Conservation (phyloP, 1,284 basidiomycete genomes). For the Polyporus tsugae region DNA sequence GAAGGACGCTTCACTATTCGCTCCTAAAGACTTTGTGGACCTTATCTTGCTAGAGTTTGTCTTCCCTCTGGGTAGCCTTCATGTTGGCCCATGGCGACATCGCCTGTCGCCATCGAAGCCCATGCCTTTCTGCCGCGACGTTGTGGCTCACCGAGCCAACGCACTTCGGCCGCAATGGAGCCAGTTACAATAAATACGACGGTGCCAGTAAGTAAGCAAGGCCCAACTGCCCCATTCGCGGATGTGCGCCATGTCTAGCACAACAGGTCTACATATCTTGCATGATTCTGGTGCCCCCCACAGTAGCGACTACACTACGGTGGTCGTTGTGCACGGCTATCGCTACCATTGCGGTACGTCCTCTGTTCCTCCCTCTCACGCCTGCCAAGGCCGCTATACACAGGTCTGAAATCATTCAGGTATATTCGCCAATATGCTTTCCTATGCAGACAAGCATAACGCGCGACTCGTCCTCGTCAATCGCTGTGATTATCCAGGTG, state of each 20-base stretch:
- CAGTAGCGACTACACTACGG: conserved; percentile 18
- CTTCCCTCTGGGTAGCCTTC: too few relatives aligned
- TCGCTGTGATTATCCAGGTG: conserved; percentile 26
- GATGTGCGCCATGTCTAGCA: not conserved
- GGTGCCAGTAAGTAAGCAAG: not conserved
- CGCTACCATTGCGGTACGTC: conserved; percentile 20
- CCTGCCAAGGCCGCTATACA: too few relatives aligned
- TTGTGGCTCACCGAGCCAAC: too few relatives aligned
- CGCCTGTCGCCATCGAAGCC: too few relatives aligned
- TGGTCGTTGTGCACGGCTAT: conserved; percentile 22
- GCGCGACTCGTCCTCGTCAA: conserved; percentile 24
- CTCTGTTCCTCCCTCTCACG: not conserved
- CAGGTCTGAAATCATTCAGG: conserved; percentile 22
- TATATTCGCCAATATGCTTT: conserved; percentile 36
- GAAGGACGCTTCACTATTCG: too few relatives aligned
- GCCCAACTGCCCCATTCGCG: not conserved
- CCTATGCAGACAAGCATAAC: conserved; percentile 2
- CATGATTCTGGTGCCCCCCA: conserved; percentile 19
- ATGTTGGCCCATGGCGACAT: too few relatives aligned
- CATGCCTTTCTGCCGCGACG: too few relatives aligned
- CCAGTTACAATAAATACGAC: too few relatives aligned
- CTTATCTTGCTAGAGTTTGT: too few relatives aligned
- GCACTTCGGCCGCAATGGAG: too few relatives aligned
- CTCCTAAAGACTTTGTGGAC: too few relatives aligned
- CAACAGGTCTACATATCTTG: conserved; percentile 10